Percentiles rank a stretch among this genome's conserved stretches.
phyloP scores from a whole-genome alignment of 2,329 filamentous ascomycete species.

The Aureobasidium lini region DNA sequence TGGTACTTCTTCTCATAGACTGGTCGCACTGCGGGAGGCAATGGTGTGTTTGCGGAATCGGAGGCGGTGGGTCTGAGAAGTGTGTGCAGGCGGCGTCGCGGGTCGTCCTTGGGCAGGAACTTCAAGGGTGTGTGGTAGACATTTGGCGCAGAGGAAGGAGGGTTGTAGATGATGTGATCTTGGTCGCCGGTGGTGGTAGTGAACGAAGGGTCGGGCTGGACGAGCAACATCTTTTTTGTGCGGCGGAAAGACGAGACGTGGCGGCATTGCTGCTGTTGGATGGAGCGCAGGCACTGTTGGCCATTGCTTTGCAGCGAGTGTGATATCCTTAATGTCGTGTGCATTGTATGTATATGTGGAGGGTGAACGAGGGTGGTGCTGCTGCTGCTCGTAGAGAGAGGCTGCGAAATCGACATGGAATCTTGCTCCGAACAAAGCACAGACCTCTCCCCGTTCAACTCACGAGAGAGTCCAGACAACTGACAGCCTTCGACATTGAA shows the following conservation, averaged over 20 bases:
- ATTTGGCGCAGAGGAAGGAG: conserved; percentile 55
- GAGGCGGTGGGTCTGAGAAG: conserved; percentile 20
- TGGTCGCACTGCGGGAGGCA: conserved; percentile 41
- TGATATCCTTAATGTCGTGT: conserved; percentile 10
- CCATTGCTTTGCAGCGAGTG: conserved; percentile 5
- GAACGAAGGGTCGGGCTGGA: conserved; percentile 40
- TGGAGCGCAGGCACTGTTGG: conserved; percentile 4
- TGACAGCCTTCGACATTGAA: neutral
- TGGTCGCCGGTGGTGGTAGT: conserved; percentile 22
- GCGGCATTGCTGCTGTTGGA: conserved; percentile 27
- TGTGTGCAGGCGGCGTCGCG: conserved; percentile 41
- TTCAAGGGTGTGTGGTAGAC: conserved; percentile 58
- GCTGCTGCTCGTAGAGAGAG: neutral
- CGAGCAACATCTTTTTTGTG: conserved; percentile 39
- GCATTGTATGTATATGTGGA: conserved; percentile 9
- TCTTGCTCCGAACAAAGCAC: conserved; percentile 4
- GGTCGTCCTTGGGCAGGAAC: conserved; percentile 55
- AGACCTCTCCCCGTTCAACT: neutral
- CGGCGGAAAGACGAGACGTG: conserved; percentile 39
- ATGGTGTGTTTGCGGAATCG: conserved; percentile 18
- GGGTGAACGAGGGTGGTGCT: neutral
- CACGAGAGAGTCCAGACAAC: neutral
- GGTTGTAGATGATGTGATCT: conserved; percentile 58
- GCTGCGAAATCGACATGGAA: conserved; percentile 7
- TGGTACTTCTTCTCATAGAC: conserved; percentile 55